Evolutionary conservation across 2,329 filamentous ascomycete species (phyloP).

Genomic region (Blastomyces silverae): DNA sequence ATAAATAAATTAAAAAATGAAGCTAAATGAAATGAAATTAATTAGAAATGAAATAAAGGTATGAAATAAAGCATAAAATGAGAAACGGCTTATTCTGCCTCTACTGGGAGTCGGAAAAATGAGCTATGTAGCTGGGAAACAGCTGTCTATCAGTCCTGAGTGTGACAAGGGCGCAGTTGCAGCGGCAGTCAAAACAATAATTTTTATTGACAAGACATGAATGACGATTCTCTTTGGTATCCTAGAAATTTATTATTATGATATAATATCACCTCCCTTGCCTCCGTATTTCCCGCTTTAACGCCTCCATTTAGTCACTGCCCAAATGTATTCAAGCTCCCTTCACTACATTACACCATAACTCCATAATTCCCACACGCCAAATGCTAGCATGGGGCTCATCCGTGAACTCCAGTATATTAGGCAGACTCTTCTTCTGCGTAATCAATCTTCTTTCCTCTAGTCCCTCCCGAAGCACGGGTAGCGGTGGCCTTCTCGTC

Average conservation of each 20-base stretch:
- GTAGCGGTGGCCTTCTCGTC: not conserved
- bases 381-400: not conserved
- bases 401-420: not conserved
- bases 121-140: no score
- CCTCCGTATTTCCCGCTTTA: not conserved
- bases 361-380: not conserved
- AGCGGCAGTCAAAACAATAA: not conserved
- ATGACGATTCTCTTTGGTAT: not conserved
- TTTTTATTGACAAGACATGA: not conserved
- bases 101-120: no score
- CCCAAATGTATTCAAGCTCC: not conserved
- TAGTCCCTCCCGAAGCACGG: conserved; percentile 9
- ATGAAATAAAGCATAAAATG: no score
- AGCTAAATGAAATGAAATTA: no score
- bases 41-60: no score
- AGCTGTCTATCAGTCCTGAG: no score
- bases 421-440: conserved; percentile 5
- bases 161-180: no score
- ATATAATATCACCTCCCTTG: not conserved
- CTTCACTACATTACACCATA: not conserved
- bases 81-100: not conserved
- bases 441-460: conserved; percentile 13
- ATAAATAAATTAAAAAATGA: no score
- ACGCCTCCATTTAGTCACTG: not conserved
- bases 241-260: not conserved